Conservation (phyloP, 129 eudicot genomes). For the Deinandra increscens region DNA sequence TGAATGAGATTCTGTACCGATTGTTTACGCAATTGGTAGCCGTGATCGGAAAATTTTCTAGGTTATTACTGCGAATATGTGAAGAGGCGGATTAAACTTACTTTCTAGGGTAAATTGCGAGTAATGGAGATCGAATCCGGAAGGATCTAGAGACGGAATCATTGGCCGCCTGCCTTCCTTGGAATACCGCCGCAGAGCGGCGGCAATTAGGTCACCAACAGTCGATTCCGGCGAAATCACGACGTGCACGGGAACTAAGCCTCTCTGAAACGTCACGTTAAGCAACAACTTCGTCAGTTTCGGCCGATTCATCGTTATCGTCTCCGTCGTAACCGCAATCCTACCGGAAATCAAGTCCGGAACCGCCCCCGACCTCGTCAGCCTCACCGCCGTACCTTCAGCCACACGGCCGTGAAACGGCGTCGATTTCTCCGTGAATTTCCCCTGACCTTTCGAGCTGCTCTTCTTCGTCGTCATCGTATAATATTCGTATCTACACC, state of each 20-base stretch:
- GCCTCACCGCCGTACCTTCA: slow-evolving; percentile 38
- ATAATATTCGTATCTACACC: neutral
- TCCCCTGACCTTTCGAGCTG: slow-evolving; percentile 36
- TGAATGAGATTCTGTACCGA: too few species aligned
- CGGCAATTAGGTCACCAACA: slow-evolving; percentile 65
- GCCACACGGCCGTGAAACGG: slow-evolving; percentile 61
- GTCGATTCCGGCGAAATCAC: slow-evolving; percentile 65
- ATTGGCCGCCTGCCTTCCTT: slow-evolving; percentile 76
- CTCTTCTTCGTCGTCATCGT: slow-evolving; percentile 56
- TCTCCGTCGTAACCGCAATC: slow-evolving; percentile 15
- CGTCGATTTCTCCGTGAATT: slow-evolving; percentile 47
- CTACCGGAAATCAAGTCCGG: slow-evolving; percentile 51
- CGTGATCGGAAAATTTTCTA: too few species aligned
- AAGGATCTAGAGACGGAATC: slow-evolving; percentile 31
- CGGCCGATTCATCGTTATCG: slow-evolving; percentile 23
- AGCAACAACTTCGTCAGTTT: slow-evolving; percentile 73
- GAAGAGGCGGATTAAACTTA: slow-evolving; percentile 27
- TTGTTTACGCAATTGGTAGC: too few species aligned
- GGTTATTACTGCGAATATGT: too few species aligned
- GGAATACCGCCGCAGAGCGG: slow-evolving; percentile 53
- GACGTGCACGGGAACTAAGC: slow-evolving; percentile 75
- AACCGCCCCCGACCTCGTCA: slow-evolving; percentile 68
- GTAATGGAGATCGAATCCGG: slow-evolving; percentile 74
- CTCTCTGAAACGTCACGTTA: slow-evolving; percentile 76
- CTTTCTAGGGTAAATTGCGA: slow-evolving; percentile 95